Evolutionary conservation across 2,329 filamentous ascomycete species (phyloP).

Genomic region (Fusarium odoratissimum): DNA sequence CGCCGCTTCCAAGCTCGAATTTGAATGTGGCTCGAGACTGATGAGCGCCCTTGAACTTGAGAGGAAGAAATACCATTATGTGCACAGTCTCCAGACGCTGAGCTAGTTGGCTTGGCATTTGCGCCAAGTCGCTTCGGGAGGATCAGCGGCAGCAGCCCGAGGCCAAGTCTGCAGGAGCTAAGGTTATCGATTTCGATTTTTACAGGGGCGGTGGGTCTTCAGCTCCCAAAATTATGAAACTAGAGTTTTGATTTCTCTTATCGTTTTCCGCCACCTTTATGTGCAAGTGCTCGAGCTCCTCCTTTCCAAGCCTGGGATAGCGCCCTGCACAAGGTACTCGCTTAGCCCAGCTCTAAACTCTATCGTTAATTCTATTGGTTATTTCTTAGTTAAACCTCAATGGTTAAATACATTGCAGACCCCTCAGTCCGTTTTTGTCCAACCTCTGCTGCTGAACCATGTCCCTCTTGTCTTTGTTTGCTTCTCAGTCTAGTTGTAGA

Average conservation of each 20-base stretch:
- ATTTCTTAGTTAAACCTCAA: neutral
- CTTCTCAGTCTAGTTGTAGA: neutral
- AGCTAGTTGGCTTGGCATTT: neutral
- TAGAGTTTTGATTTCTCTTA: neutral
- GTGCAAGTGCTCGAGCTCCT: neutral
- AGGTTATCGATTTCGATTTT: neutral
- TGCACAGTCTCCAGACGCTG: neutral
- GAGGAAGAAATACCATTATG: too few relatives aligned
- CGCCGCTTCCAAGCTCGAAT: neutral
- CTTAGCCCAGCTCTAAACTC: neutral
- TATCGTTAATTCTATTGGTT: neutral
- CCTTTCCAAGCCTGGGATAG: neutral
- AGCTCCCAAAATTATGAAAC: neutral
- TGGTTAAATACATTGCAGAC: neutral
- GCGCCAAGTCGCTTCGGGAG: neutral
- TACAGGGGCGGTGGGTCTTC: neutral
- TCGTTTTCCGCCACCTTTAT: neutral
- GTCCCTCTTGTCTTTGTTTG: neutral
- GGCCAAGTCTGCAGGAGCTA: neutral
- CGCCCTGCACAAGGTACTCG: neutral
- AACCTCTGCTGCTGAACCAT: neutral
- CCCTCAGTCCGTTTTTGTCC: neutral
- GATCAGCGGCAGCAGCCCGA: neutral
- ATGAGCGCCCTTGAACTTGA: neutral
- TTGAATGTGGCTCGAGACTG: neutral